Base-by-base conservation (phyloP, 768 basidiomycete species). In the Leccinum broughii region DNA sequence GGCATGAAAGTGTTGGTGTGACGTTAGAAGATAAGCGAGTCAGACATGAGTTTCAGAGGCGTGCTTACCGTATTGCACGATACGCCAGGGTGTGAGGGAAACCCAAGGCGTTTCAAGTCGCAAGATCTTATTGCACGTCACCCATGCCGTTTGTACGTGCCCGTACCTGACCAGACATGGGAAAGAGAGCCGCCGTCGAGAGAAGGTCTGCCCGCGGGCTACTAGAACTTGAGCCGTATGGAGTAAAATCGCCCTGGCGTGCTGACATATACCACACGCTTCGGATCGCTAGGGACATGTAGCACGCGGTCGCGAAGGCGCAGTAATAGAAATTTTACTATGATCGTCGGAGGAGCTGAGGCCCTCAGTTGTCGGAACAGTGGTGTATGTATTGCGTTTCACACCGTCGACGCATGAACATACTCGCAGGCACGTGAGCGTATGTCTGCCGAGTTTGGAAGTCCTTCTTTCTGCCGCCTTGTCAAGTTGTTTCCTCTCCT, bases 401-500 rank as follows among this genome's bases (percentile, higher is more conserved):
- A 30, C 30, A 41, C 41, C 41, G 6, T 28, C 26, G 2, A 41
- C 41, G 20, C 46, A 20, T 20, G 46, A 22, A 48, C n/a, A 41
- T 41, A 48, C 22, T 24, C 5, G 26, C 14, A 9, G n/a, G 51
- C 66, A 68, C 66, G 68, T 68, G 66, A 65, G 60, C 30, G 7
- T 14, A 48, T 24, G 20, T 2, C 34, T 58, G 37, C 74, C 66
- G 51, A 61, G 49, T 74, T 66, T 56, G 74, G 72, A 65, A 69
- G 51, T 51, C 37, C 62, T 72, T 75, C 67, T 61, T 64, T 44
- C 41, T 44, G 41, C 41, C 41, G 10, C 41, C 41, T 44, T 62
- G 58, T 58, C 68, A 44, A 44, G 41, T 68, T 56, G 59, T 54
- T 52, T 52, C 58, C 60, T 61, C 53, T 57, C 57, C 51, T 54